Evolutionary conservation across 2,329 filamentous ascomycete species (phyloP).

Genomic region (Aspergillus costaricaensis): DNA sequence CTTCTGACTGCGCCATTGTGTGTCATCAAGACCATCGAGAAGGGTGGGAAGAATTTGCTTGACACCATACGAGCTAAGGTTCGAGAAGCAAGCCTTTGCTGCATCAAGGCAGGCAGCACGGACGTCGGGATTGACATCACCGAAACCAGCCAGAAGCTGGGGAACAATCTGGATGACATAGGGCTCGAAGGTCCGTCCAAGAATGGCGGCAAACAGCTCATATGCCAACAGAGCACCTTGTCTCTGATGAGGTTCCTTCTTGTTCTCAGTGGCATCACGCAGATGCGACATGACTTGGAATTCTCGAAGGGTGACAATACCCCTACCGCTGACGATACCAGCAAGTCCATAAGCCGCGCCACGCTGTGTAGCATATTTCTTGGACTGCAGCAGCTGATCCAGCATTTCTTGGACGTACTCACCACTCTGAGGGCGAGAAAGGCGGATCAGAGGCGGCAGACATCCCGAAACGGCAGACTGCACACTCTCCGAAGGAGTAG

Average conservation of each 20-base stretch:
- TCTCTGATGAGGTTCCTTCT: constrained; percentile 85
- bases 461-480: constrained; percentile 96
- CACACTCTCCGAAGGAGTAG: constrained; percentile 92
- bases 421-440: constrained; percentile 73
- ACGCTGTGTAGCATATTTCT: constrained; percentile 88
- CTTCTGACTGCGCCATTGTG: constrained; percentile 98
- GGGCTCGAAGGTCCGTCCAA: constrained; percentile 89
- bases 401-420: constrained; percentile 80
- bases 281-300: constrained; percentile 83
- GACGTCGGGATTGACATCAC: constrained; percentile 84
- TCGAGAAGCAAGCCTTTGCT: constrained; percentile 90
- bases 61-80: constrained; percentile 91
- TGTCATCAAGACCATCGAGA: constrained; percentile 86
- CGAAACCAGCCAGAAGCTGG: constrained; percentile 84
- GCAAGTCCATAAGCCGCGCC: constrained; percentile 94
- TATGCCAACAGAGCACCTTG: constrained; percentile 88
- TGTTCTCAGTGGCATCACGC: constrained; percentile 84
- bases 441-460: constrained; percentile 83
- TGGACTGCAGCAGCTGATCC: constrained; percentile 78
- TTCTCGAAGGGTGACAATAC: constrained; percentile 77
- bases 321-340: constrained; percentile 85
- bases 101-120: constrained; percentile 90
- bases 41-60: constrained; percentile 91
- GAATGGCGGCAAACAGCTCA: constrained; percentile 81
- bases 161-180: constrained; percentile 96